Percentiles rank a stretch among this genome's conserved stretches.
Evolutionary conservation across 2,329 filamentous ascomycete genomes (phyloP).

Genomic region (Hymenoscyphus scutula): DNA sequence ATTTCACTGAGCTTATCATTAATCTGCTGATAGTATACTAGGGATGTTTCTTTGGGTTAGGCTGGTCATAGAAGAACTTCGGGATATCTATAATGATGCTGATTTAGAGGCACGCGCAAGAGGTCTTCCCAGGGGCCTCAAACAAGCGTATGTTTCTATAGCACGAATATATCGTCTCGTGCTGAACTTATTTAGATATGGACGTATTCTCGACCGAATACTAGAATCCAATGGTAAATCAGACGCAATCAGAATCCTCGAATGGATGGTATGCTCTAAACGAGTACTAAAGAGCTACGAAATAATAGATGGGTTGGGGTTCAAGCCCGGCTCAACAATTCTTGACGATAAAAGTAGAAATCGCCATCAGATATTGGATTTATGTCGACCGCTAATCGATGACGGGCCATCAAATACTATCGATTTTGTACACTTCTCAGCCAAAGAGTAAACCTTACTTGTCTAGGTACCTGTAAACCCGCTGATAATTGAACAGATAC

Average conservation of each 20-base stretch:
- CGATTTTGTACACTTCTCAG: constrained; percentile 20
- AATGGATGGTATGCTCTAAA: constrained; percentile 21
- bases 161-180: background rate
- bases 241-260: constrained; percentile 10
- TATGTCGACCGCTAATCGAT: constrained; percentile 19
- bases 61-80: constrained; percentile 14
- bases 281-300: constrained; percentile 17
- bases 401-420: constrained; percentile 13
- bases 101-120: constrained; percentile 10
- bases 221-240: background rate
- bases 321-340: constrained; percentile 1
- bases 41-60: constrained; percentile 23
- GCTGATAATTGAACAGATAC: background rate
- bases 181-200: constrained; percentile 7
- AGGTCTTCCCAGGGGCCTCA: constrained; percentile 17
- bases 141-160: constrained; percentile 32
- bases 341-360: constrained; percentile 11
- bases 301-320: constrained; percentile 14
- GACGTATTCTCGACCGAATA: constrained; percentile 15
- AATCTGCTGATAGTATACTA: background rate
- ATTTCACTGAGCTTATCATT: background rate
- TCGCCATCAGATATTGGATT: constrained; percentile 12
- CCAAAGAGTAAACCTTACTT: constrained; percentile 11
- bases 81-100: constrained; percentile 13
- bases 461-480: too few relatives aligned